Conservation (phyloP, 169 alveolate species). For the Plasmodium relictum region DNA sequence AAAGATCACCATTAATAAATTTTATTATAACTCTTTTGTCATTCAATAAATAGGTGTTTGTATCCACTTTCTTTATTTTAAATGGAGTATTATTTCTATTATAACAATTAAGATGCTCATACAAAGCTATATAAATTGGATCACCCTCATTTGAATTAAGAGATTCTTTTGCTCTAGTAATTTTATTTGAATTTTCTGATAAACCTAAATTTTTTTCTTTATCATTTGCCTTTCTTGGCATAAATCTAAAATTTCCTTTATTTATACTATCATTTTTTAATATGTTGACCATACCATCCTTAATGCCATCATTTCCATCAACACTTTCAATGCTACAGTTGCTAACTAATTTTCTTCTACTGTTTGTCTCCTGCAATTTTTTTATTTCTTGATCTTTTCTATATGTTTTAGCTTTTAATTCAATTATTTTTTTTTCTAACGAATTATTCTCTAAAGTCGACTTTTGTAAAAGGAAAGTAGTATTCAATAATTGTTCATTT, state of each 20-base stretch:
- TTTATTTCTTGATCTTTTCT: constrained; percentile 72
- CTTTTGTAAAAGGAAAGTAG: constrained; percentile 53
- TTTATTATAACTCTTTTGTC: constrained; percentile 34
- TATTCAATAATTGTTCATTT: constrained; percentile 54
- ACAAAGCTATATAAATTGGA: constrained; percentile 36
- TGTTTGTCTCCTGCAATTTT: constrained; percentile 46
- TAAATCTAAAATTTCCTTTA: neutral
- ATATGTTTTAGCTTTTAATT: constrained; percentile 50
- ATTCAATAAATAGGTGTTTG: constrained; percentile 36
- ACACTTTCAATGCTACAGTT: constrained; percentile 2
- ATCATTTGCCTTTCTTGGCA: constrained; percentile 14
- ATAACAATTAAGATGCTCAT: constrained; percentile 27
- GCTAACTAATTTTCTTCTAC: constrained; percentile 17
- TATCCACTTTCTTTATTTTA: constrained; percentile 25
- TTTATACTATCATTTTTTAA: neutral
- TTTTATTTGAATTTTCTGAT: constrained; percentile 2
- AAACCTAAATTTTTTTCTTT: constrained; percentile 23
- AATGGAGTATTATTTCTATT: constrained; percentile 29
- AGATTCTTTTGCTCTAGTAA: neutral
- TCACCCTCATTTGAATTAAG: neutral
- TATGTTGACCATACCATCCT: neutral
- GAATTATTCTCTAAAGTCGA: constrained; percentile 67
- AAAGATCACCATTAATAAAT: constrained; percentile 64
- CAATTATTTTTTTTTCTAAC: constrained; percentile 48
- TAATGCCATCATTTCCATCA: neutral